Evolutionary conservation across 768 basidiomycete genomes (phyloP), one percentile per base, ranked within the genome.

Genomic region (Auricularia cornea): DNA sequence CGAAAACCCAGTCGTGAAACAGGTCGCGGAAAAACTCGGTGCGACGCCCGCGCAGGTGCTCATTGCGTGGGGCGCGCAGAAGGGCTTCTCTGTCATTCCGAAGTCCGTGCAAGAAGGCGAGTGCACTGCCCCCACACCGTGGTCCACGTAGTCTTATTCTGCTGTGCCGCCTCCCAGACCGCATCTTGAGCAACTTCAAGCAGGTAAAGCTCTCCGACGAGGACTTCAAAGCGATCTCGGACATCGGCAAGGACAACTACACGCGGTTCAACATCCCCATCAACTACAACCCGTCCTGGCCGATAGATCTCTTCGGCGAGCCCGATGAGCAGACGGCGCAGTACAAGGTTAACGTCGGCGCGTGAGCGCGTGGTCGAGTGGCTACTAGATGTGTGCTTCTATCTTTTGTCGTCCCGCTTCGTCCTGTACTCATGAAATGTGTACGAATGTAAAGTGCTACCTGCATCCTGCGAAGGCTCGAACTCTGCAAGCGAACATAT

Each of bases 1-100:
- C 3, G 89, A 92, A 52, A 77, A 90, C 72, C 73, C 83, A 3
- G 77, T 76, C 54, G 81, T 94, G 29, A 68, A 79, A 56, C 81
- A 81, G 62, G 79, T 93, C 57, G 91, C 90, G 26, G 73, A 83
- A 64, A 80, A 78, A 68, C 79, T 88, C 40, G 76, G 77, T 33
- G 87, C 84, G 3, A 87, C 87, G 1, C 77, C 90, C 2, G 92
- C 91, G 0, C 90, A 94, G 73, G 87, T 94, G 40, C 80, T 94
- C 62, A 76, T 96, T 64, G 89, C 90, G 0, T 95, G 91, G 91
- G 88, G 84, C 14, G 82, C 75, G 44, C 72, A 85, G 68, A 83
- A 90, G 51, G 92, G 91, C 18, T 87, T 85, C 73, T 86, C 85
- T 8, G 88, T 94, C 65, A 91, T 94, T 69, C 92, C 92, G n/a